phyloP scores from a whole-genome alignment of 2,329 filamentous ascomycete species.

The Calonectria pseudoturangicola region DNA sequence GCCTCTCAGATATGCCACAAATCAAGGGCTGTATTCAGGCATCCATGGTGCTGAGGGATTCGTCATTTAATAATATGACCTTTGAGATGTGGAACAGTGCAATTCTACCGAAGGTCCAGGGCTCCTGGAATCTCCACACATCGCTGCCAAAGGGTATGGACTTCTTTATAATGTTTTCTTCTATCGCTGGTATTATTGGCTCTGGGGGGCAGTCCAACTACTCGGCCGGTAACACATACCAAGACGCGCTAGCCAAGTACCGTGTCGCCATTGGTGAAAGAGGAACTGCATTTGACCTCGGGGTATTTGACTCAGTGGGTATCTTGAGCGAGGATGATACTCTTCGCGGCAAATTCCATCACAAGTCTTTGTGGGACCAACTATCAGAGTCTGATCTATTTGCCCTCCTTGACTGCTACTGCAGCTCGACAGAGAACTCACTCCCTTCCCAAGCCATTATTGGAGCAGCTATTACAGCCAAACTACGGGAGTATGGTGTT shows the following conservation, averaged over 20 bases:
- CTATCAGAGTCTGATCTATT: conserved; percentile 9
- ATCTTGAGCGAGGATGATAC: conserved; percentile 3
- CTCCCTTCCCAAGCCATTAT: background rate
- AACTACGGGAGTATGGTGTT: background rate
- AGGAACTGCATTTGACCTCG: background rate
- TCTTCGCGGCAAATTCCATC: background rate
- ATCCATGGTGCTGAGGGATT: conserved; percentile 9
- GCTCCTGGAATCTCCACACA: conserved; percentile 3
- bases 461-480: background rate
- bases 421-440: background rate
- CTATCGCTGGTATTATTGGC: background rate
- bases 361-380: background rate
- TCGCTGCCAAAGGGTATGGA: conserved; percentile 2
- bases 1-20: background rate
- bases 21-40: conserved; percentile 18
- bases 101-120: background rate
- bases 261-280: conserved; percentile 6
- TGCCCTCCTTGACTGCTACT: conserved; percentile 4
- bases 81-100: background rate
- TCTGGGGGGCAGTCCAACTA: conserved; percentile 8
- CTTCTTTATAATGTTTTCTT: conserved; percentile 14
- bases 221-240: conserved; percentile 7
- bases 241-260: conserved; percentile 6
- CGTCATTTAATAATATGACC: background rate
- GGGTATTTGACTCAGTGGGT: background rate